Conservation (phyloP, 2,329 filamentous ascomycete species). For the Claviceps citrina region DNA sequence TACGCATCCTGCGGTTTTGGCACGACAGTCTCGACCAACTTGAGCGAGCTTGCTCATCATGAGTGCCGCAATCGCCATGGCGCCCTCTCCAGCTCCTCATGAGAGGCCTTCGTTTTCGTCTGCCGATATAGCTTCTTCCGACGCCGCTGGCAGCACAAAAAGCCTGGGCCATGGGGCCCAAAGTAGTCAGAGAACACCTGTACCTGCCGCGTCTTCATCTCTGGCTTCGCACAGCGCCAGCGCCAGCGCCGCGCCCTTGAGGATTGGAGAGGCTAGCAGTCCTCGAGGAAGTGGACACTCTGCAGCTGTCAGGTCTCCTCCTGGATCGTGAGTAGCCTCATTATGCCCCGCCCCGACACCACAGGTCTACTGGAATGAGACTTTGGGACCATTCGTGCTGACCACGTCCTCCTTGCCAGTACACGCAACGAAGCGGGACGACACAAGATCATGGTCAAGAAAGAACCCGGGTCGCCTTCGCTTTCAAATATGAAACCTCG, state of each 20-base stretch:
- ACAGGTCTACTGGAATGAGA: background rate
- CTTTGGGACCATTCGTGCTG: slow-evolving; percentile 1
- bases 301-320: slow-evolving; percentile 36
- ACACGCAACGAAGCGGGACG: slow-evolving; percentile 29
- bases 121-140: slow-evolving; percentile 19
- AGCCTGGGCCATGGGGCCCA: slow-evolving; percentile 19
- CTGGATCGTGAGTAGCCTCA: slow-evolving; percentile 43
- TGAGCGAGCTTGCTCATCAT: slow-evolving; percentile 27
- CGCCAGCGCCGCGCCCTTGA: slow-evolving; percentile 28
- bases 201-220: slow-evolving; percentile 14
- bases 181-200: slow-evolving; percentile 26
- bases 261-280: slow-evolving; percentile 38
- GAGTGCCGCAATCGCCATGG: slow-evolving; percentile 55
- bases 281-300: slow-evolving; percentile 26
- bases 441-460: slow-evolving; percentile 87
- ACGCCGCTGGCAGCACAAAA: slow-evolving; percentile 3
- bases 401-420: slow-evolving; percentile 10
- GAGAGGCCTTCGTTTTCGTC: slow-evolving; percentile 43
- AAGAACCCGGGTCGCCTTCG: slow-evolving; percentile 80
- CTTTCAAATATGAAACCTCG: slow-evolving; percentile 59
- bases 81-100: slow-evolving; percentile 51
- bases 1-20: background rate
- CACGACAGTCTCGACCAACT: background rate
- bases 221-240: slow-evolving; percentile 17
- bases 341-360: background rate